Conservation (phyloP, 2,329 filamentous ascomycete genomes). For the Neonectria sp. region DNA sequence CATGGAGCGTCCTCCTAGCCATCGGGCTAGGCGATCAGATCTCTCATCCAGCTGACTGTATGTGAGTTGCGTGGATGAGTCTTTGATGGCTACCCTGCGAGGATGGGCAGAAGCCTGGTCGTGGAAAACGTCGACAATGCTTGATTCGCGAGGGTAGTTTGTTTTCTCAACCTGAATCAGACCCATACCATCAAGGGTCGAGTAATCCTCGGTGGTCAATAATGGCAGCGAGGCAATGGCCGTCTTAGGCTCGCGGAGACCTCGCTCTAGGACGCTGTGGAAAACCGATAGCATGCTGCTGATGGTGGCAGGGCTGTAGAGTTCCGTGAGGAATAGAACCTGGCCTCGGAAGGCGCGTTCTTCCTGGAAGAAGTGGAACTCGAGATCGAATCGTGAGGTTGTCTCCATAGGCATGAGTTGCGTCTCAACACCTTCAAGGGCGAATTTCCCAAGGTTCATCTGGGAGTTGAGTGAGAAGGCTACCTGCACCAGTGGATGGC, state of each 20-base stretch:
- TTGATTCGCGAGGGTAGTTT: slow-evolving; percentile 39
- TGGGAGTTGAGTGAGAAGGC: slow-evolving; percentile 39
- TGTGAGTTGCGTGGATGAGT: slow-evolving; percentile 32
- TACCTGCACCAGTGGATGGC: slow-evolving; percentile 36
- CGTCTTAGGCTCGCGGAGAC: slow-evolving; percentile 25
- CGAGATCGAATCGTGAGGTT: slow-evolving; percentile 39
- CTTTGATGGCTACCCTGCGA: slow-evolving; percentile 36
- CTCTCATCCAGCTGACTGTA: slow-evolving; percentile 38
- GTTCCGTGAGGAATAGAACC: slow-evolving; percentile 33
- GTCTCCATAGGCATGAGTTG: slow-evolving; percentile 6
- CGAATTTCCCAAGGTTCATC: slow-evolving; percentile 15
- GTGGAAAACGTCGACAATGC: slow-evolving; percentile 44
- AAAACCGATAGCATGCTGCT: slow-evolving; percentile 37
- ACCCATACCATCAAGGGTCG: slow-evolving; percentile 32
- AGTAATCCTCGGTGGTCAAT: slow-evolving; percentile 2
- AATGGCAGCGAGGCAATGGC: slow-evolving; percentile 23
- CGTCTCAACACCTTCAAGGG: slow-evolving; percentile 25
- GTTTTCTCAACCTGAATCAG: slow-evolving; percentile 32
- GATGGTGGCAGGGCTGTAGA: slow-evolving; percentile 37
- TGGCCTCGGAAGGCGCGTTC: slow-evolving; percentile 4
- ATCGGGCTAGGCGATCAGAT: slow-evolving; percentile 30
- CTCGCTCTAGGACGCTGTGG: slow-evolving; percentile 28
- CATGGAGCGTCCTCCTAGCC: background rate
- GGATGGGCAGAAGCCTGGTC: slow-evolving; percentile 34
- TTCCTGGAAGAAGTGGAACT: slow-evolving; percentile 43